These are phyloP conservation scores for Arabidopsis hybrid DNA, from an alignment of 441 rosid genomes.

Conservation along the genomic window DNA sequence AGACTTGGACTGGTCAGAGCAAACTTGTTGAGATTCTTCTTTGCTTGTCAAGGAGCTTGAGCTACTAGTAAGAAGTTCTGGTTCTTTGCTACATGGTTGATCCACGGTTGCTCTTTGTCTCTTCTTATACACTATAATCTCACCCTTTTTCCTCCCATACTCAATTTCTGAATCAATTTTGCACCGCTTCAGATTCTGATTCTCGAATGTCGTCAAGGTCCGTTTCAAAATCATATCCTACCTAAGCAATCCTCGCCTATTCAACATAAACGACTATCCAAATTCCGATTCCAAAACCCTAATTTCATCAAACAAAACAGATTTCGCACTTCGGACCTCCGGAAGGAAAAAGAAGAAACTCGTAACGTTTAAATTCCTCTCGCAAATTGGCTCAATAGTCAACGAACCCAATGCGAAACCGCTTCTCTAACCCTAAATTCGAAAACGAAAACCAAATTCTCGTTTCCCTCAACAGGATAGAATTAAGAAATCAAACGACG, in stretches of 20 bases:
- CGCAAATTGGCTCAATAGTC: constrained; percentile 24
- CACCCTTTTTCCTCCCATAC: constrained; percentile 49
- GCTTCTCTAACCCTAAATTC: constrained; percentile 12
- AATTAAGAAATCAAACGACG: constrained; percentile 19
- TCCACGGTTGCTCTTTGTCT: constrained; percentile 54
- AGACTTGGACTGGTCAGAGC: constrained; percentile 51
- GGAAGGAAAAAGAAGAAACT: constrained; percentile 4
- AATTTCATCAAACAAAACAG: constrained; percentile 29
- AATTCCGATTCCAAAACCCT: constrained; percentile 48
- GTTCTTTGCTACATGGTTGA: constrained; percentile 46
- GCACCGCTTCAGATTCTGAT: constrained; percentile 64
- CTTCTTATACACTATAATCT: constrained; percentile 55
- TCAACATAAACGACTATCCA: constrained; percentile 22
- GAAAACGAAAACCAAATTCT: constrained; percentile 13
- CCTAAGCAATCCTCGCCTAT: background rate
- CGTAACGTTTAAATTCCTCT: constrained; percentile 25
- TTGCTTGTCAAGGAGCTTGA: constrained; percentile 60
- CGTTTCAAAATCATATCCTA: constrained; percentile 73
- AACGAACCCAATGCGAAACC: constrained; percentile 29
- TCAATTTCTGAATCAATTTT: constrained; percentile 53
- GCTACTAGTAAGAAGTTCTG: constrained; percentile 53
- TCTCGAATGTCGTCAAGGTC: constrained; percentile 59
- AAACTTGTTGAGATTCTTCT: constrained; percentile 47
- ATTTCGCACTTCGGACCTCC: constrained; percentile 14
- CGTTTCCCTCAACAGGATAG: constrained; percentile 8